Conservation (phyloP, 2,329 filamentous ascomycete species). For the Penicillium capsulatum region DNA sequence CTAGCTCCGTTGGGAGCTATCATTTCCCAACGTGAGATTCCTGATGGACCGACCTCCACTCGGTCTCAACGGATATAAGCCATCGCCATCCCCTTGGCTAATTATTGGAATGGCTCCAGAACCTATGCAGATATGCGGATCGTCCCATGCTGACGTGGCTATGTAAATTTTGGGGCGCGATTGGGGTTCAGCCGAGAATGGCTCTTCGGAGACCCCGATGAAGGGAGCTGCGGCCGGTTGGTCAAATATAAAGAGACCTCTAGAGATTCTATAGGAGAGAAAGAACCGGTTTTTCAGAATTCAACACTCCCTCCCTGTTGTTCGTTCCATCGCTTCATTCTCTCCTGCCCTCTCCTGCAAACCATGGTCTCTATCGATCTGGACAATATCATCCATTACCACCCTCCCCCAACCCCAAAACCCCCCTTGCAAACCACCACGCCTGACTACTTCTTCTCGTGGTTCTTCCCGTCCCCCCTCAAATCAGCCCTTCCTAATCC, state of each 20-base stretch:
- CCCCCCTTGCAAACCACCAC: conserved; percentile 2
- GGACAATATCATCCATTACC: conserved; percentile 6
- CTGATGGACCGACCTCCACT: background rate
- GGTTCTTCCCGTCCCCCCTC: background rate
- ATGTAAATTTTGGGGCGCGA: background rate
- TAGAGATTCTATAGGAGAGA: background rate
- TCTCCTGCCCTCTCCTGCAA: conserved; percentile 3
- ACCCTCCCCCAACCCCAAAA: conserved; percentile 5
- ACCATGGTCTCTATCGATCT: conserved; percentile 6
- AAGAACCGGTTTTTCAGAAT: background rate
- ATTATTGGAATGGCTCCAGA: background rate
- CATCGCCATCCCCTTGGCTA: background rate
- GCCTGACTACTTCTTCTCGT: background rate
- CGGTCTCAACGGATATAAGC: background rate
- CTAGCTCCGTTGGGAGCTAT: background rate
- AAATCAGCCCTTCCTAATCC: background rate
- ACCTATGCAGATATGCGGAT: background rate
- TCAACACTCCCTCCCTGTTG: no score
- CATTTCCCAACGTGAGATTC: background rate
- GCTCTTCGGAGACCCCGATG: background rate
- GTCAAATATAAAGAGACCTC: conserved; percentile 2
- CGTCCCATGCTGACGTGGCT: background rate
- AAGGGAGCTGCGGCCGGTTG: background rate
- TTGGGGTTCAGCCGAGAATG: background rate
- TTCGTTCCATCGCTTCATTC: background rate